Conservation (phyloP, 495 filamentous ascomycete genomes). For the Tuber umbilicatum region DNA sequence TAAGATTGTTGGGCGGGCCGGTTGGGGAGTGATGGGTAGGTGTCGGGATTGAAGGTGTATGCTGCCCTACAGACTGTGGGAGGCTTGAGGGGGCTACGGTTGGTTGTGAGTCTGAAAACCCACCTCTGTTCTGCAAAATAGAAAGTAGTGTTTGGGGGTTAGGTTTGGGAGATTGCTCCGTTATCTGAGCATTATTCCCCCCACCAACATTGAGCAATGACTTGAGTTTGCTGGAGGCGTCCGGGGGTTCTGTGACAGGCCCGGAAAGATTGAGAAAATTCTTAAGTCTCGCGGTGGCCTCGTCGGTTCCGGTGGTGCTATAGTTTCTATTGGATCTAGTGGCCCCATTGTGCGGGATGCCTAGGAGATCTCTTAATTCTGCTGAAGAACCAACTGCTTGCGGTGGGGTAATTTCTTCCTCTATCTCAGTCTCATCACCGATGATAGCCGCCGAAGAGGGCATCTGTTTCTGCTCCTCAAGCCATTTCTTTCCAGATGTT, state of each 20-base stretch:
- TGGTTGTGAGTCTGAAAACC: neutral
- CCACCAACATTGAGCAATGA: neutral
- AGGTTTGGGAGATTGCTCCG: conserved; percentile 20
- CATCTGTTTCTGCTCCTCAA: conserved; percentile 41
- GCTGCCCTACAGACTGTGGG: neutral
- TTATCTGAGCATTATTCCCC: conserved; percentile 8
- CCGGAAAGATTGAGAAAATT: conserved; percentile 24
- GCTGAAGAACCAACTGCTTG: conserved; percentile 10
- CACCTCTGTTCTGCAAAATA: conserved; percentile 23
- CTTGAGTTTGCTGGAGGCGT: conserved; percentile 23
- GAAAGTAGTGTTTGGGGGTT: conserved; percentile 38
- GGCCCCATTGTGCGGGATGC: conserved; percentile 12
- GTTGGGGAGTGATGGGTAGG: neutral
- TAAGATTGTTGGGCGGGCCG: neutral
- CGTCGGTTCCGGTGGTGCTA: conserved; percentile 10
- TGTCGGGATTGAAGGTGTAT: neutral
- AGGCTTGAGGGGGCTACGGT: neutral
- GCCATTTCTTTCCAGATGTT: conserved; percentile 66
- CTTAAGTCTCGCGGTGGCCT: conserved; percentile 24
- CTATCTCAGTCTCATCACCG: conserved; percentile 36
- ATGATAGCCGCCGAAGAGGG: conserved; percentile 22
- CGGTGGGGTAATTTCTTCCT: conserved; percentile 23
- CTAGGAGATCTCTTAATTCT: conserved; percentile 16
- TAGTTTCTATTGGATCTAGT: conserved; percentile 12
- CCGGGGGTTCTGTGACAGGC: conserved; percentile 20